Conservation (phyloP, 495 filamentous ascomycete species). For the Polyplosphaeria fusca region DNA sequence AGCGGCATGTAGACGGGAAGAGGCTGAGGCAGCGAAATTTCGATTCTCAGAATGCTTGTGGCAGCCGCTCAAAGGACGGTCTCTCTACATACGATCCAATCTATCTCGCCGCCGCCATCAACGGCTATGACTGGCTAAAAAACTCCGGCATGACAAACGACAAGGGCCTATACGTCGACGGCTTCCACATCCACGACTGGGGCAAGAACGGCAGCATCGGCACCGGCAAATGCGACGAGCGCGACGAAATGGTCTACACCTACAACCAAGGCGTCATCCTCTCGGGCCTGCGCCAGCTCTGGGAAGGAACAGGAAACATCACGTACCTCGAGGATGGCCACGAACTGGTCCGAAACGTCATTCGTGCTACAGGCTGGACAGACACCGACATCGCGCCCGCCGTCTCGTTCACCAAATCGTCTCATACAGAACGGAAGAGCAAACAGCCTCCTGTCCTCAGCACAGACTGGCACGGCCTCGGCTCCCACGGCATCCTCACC, state of each 20-base stretch:
- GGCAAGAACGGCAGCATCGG: slow-evolving; percentile 51
- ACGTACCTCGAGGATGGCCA: slow-evolving; percentile 79
- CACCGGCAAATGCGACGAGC: slow-evolving; percentile 63
- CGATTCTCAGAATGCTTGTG: neutral
- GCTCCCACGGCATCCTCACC: slow-evolving; percentile 75
- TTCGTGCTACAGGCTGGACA: slow-evolving; percentile 71
- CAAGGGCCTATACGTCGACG: slow-evolving; percentile 79
- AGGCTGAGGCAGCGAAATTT: neutral
- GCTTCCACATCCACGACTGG: slow-evolving; percentile 81
- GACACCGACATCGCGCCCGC: slow-evolving; percentile 33
- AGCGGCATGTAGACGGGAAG: too few relatives aligned
- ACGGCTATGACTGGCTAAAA: slow-evolving; percentile 80
- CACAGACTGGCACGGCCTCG: slow-evolving; percentile 65
- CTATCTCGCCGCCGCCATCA: slow-evolving; percentile 66
- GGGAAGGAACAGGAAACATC: slow-evolving; percentile 62
- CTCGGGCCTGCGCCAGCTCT: slow-evolving; percentile 76
- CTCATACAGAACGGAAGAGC: neutral
- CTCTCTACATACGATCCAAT: slow-evolving; percentile 56
- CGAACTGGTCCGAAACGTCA: slow-evolving; percentile 63
- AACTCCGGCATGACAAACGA: slow-evolving; percentile 75
- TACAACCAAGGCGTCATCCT: slow-evolving; percentile 98
- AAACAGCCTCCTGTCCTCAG: neutral
- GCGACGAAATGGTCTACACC: slow-evolving; percentile 87
- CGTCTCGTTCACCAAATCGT: slow-evolving; percentile 20
- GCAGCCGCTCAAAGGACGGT: neutral